A percentile compares a stretch with the other conserved stretches of the same genome.
phyloP scores from a whole-genome alignment of 169 alveolate genomes.

The Plasmodium knowlesi region DNA sequence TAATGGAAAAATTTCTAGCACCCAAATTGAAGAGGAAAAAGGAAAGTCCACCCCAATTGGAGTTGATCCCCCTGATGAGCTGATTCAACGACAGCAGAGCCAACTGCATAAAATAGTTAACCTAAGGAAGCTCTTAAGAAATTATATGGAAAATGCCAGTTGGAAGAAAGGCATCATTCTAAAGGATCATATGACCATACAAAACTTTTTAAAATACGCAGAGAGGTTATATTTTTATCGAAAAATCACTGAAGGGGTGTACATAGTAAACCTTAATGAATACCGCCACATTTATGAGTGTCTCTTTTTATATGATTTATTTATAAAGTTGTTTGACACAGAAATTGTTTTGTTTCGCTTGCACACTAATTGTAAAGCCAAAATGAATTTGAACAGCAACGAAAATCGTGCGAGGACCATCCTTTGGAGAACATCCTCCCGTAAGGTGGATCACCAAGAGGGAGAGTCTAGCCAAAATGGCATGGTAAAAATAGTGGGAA shows the following conservation, averaged over 20 bases:
- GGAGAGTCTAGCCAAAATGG: background rate
- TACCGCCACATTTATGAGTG: conserved; percentile 52
- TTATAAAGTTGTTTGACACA: background rate
- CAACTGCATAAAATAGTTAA: background rate
- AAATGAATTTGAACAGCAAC: background rate
- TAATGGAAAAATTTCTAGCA: background rate
- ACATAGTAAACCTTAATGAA: conserved; percentile 32
- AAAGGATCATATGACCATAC: conserved; percentile 5
- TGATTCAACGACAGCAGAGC: background rate
- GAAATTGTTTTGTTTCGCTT: background rate
- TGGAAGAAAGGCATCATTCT: background rate
- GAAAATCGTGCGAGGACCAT: background rate
- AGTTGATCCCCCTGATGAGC: background rate
- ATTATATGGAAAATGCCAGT: background rate
- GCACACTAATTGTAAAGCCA: background rate
- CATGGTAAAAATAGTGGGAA: background rate
- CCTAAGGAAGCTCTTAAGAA: background rate
- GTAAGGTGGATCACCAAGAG: background rate
- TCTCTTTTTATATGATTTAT: conserved; percentile 11
- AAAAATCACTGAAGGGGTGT: conserved; percentile 57
- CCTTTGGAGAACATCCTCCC: background rate
- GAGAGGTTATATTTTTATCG: conserved; percentile 30
- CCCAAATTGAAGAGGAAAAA: background rate
- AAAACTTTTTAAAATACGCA: conserved; percentile 22
- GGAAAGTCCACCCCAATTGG: background rate